These are phyloP conservation scores for Heliosperma pusillum DNA, from an alignment of 148 eudicot genomes.

Conservation along the genomic window DNA sequence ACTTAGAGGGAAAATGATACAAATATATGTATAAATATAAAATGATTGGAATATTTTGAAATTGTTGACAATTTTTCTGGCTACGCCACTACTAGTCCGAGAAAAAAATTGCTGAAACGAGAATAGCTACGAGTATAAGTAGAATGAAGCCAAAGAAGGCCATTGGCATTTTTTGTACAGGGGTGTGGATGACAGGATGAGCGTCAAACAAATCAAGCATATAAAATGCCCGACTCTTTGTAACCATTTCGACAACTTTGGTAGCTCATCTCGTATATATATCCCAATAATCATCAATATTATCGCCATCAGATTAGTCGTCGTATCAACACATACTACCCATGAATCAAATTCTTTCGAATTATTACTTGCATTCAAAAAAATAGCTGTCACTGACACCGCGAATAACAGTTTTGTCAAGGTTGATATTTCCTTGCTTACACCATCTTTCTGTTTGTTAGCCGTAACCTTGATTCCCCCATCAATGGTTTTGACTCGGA, in stretches of 20 bases:
- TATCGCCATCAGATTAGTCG: neutral
- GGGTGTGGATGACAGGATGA: too few relatives aligned
- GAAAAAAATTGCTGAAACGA: too few relatives aligned
- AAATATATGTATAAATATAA: too few relatives aligned
- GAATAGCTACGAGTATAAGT: too few relatives aligned
- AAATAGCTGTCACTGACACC: neutral
- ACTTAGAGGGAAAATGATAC: too few relatives aligned
- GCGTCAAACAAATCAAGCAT: neutral
- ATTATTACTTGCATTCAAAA: neutral
- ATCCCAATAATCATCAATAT: conserved; percentile 1
- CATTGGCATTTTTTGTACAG: too few relatives aligned
- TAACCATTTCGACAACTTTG: conserved; percentile 2
- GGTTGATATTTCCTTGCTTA: neutral
- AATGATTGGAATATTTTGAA: too few relatives aligned
- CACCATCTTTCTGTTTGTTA: neutral
- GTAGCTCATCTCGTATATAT: neutral
- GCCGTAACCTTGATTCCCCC: too few relatives aligned
- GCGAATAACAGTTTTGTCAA: neutral
- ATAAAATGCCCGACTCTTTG: neutral
- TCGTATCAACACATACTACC: neutral
- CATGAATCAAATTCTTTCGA: neutral
- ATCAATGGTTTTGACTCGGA: too few relatives aligned
- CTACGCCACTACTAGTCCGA: too few relatives aligned
- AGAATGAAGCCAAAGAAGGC: too few relatives aligned
- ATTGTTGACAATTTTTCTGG: too few relatives aligned